These are phyloP conservation scores for Castanopsis chinensis DNA, from an alignment of 306 rosid species.

Conservation along the genomic window DNA sequence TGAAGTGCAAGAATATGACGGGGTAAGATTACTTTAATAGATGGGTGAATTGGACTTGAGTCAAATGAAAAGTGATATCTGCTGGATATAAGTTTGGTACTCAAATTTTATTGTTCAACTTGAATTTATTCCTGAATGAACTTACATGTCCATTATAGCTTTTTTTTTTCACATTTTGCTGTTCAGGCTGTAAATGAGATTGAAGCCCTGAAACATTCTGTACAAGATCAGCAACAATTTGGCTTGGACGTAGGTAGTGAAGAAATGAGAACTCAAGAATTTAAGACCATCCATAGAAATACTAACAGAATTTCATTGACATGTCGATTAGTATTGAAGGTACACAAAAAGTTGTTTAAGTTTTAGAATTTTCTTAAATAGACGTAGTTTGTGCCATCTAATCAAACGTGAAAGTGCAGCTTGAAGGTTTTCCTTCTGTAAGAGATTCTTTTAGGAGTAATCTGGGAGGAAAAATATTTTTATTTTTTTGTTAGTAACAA, in stretches of 20 bases:
- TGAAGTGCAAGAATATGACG: conserved; percentile 43
- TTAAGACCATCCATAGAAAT: conserved; percentile 47
- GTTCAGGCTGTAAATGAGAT: conserved; percentile 66
- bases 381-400: background rate
- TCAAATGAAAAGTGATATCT: background rate
- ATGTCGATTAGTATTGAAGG: conserved; percentile 75
- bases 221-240: conserved; percentile 14
- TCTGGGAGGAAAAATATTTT: background rate
- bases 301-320: conserved; percentile 70
- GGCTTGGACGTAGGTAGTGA: conserved; percentile 29
- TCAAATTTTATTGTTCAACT: background rate
- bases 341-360: conserved; percentile 69
- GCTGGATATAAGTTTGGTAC: background rate
- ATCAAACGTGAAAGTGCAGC: background rate
- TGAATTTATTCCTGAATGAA: background rate
- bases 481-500: background rate
- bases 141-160: conserved; percentile 4
- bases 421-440: background rate
- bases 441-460: background rate
- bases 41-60: background rate
- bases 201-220: conserved; percentile 40
- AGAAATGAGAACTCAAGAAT: conserved; percentile 20
- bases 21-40: conserved; percentile 42
- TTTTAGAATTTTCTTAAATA: conserved; percentile 19
- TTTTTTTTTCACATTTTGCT: conserved; percentile 20